Evolutionary conservation across 345 rosid species (phyloP), one percentile per base, ranked within the genome.

Genomic region (Erodium maritimum): DNA sequence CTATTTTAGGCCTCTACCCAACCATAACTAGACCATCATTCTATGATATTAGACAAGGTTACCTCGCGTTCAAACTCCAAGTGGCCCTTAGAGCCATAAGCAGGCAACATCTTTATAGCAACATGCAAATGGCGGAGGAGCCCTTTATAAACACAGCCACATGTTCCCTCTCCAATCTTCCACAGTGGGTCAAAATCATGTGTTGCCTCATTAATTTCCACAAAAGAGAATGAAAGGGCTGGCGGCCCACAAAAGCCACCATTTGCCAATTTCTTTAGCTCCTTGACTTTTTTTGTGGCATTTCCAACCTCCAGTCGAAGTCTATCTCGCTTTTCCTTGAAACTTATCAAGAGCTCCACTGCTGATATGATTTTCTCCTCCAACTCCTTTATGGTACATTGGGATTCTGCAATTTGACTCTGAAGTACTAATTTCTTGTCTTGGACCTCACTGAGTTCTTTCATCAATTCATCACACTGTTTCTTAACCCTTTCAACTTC

Each of bases 291-390:
- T 73, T 61, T 77, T 29, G 67, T 45, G 53, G 81, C 82, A 24
- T 79, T 75, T 71, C 64, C 82, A 58, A 69, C 79, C 70, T 88
- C 87, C 17, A 70, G 59, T 60, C 65, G 74, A 67, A 90, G 72
- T 65, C 73, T 82, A 73, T 91, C 98, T 57, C 98, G 70, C 68
- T 76, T 69, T 71, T 72, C 77, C 67, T 75, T 86, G 71, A 84
- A 86, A 61, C 75, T 75, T 71, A 80, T 82, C 75, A 91, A 76
- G 65, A 91, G 88, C 53, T 80, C 80, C 71, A 84, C 91, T 14
- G 96, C 97, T 19, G 90, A 82, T 20, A 82, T 45, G 48, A 91
- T 77, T 79, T 91, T 91, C 74, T 79, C 90, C 73, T 90, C 95
- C 69, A 81, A 78, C 68, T 79, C 85, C 71, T 76, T 73, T 58